Evolutionary conservation across 2,329 filamentous ascomycete species (phyloP).

Genomic region (Cercospora citrullina): DNA sequence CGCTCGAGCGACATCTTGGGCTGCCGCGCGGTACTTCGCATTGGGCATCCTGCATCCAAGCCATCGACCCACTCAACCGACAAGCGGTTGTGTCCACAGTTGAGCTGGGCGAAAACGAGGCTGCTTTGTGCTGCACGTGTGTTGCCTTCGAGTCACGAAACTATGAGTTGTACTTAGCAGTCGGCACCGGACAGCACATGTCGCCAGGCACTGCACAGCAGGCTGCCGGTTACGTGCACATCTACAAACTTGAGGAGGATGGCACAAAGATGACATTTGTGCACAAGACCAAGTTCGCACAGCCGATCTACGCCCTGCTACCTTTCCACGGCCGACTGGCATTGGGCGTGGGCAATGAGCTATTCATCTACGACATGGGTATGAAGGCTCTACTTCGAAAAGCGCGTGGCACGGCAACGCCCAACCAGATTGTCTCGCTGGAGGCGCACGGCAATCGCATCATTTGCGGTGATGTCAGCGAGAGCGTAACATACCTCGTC

Average conservation of each 20-base stretch:
- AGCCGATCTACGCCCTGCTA: slow-evolving; percentile 86
- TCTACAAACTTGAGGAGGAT: slow-evolving; percentile 84
- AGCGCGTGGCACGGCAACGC: slow-evolving; percentile 47
- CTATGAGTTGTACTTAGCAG: slow-evolving; percentile 84
- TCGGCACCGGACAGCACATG: slow-evolving; percentile 92
- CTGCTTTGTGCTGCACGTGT: slow-evolving; percentile 79
- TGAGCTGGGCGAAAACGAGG: slow-evolving; percentile 85
- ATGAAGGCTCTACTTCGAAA: slow-evolving; percentile 92
- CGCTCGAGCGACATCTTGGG: slow-evolving; percentile 70
- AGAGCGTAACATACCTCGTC: slow-evolving; percentile 87
- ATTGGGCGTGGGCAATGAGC: slow-evolving; percentile 77
- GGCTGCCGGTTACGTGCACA: slow-evolving; percentile 73
- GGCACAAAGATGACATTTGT: slow-evolving; percentile 91
- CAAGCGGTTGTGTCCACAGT: slow-evolving; percentile 66
- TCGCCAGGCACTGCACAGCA: slow-evolving; percentile 26
- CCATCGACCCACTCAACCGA: slow-evolving; percentile 71
- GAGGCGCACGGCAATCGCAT: slow-evolving; percentile 90
- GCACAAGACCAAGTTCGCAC: slow-evolving; percentile 91
- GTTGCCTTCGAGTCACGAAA: slow-evolving; percentile 87
- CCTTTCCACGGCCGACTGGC: slow-evolving; percentile 87
- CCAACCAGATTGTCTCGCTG: slow-evolving; percentile 75
- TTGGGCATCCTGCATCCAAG: slow-evolving; percentile 94
- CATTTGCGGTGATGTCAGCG: slow-evolving; percentile 86
- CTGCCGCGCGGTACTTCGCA: slow-evolving; percentile 79
- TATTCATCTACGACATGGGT: slow-evolving; percentile 90